A percentile compares a stretch with the other conserved stretches of the same genome.
Conservation (phyloP, 176 grass and related monocot species). For the Puya raimondii region DNA sequence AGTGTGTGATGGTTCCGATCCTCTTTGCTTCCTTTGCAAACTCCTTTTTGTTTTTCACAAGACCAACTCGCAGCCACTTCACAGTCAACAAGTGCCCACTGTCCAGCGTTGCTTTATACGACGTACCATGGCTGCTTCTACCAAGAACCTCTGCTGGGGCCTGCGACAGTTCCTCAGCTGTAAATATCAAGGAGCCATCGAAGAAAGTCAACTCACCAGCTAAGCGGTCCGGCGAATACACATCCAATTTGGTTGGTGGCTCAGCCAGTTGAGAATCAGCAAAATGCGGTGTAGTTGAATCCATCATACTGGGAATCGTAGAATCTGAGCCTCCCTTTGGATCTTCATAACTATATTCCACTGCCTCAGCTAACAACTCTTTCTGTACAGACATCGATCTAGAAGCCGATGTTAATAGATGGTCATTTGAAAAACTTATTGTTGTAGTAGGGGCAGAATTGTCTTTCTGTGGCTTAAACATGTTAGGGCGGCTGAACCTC, state of each 20-base stretch:
- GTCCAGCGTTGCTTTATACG: slow-evolving; percentile 64
- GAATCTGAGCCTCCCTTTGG: slow-evolving; percentile 41
- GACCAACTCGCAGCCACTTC: slow-evolving; percentile 82
- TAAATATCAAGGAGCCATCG: slow-evolving; percentile 68
- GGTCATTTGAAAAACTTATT: slow-evolving; percentile 90
- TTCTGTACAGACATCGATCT: slow-evolving; percentile 85
- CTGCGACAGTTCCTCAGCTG: slow-evolving; percentile 76
- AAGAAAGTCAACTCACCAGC: slow-evolving; percentile 79
- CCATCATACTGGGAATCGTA: slow-evolving; percentile 28
- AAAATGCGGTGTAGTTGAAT: slow-evolving; percentile 42
- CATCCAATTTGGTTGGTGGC: slow-evolving; percentile 52
- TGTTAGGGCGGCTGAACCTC: slow-evolving; percentile 39
- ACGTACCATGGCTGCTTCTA: slow-evolving; percentile 82
- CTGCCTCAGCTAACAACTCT: slow-evolving; percentile 62
- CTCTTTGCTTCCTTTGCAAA: slow-evolving; percentile 84
- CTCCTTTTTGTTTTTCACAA: slow-evolving; percentile 84
- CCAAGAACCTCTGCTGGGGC: slow-evolving; percentile 91
- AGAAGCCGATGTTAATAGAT: slow-evolving; percentile 53
- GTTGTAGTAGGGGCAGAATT: slow-evolving; percentile 51
- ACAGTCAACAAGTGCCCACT: slow-evolving; percentile 72
- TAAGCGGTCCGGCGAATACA: slow-evolving; percentile 81
- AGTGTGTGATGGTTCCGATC: slow-evolving; percentile 64
- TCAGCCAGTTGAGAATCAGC: slow-evolving; percentile 40
- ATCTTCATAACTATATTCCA: slow-evolving; percentile 61
- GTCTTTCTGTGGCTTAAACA: slow-evolving; percentile 58